Conservation (phyloP, 1,139 yeast genomes). For the Yamadazyma dendronema region DNA sequence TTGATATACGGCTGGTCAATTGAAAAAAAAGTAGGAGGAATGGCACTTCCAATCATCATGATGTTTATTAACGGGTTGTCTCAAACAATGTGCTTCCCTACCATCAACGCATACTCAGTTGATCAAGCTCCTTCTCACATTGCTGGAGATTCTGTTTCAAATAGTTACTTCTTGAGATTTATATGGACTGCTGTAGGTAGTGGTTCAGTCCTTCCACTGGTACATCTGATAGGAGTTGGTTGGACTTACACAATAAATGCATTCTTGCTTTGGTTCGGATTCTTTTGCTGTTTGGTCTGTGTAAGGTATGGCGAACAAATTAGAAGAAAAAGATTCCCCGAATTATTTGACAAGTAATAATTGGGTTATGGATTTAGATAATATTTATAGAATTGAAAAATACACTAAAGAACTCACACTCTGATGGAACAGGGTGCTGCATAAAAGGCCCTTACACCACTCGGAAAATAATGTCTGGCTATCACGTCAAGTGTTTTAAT, state of each 20-base stretch:
- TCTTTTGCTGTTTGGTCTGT: slow-evolving; percentile 14
- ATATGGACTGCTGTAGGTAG: slow-evolving; percentile 49
- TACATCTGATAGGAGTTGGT: slow-evolving; percentile 48
- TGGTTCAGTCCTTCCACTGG: slow-evolving; percentile 42
- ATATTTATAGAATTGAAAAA: too few relatives aligned
- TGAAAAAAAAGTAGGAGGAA: slow-evolving; percentile 47
- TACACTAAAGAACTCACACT: too few relatives aligned
- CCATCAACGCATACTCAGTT: slow-evolving; percentile 50
- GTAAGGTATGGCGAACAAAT: slow-evolving; percentile 18
- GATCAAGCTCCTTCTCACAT: slow-evolving; percentile 51
- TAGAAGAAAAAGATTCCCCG: slow-evolving; percentile 9
- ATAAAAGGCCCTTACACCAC: too few relatives aligned
- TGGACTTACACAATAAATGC: slow-evolving; percentile 48
- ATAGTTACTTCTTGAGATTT: slow-evolving; percentile 47
- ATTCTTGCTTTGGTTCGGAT: slow-evolving; percentile 26
- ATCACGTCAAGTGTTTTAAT: too few relatives aligned
- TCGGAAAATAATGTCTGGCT: too few relatives aligned
- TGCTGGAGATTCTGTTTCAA: slow-evolving; percentile 51
- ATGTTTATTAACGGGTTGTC: slow-evolving; percentile 46
- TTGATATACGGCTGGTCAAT: slow-evolving; percentile 53
- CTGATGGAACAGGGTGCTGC: too few relatives aligned
- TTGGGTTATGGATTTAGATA: too few relatives aligned
- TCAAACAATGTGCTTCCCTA: slow-evolving; percentile 48
- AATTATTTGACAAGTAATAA: too few relatives aligned
- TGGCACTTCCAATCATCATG: slow-evolving; percentile 48